Evolutionary conservation across 2,329 filamentous ascomycete genomes (phyloP).

Genomic region (Fusarium sambucinum): DNA sequence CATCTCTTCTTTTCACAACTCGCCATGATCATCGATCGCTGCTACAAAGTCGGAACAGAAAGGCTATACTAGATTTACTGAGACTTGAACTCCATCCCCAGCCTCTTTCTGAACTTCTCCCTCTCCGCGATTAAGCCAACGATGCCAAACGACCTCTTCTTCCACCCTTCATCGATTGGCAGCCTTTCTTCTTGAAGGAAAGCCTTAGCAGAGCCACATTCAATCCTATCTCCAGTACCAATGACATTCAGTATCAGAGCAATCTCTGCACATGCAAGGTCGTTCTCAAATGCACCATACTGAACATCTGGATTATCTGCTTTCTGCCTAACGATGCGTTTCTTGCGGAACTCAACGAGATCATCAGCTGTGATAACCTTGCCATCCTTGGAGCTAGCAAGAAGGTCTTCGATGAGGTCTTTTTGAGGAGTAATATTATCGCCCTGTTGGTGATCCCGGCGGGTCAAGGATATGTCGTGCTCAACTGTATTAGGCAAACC

Average conservation of each 20-base stretch:
- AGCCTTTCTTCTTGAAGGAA: conserved; percentile 39
- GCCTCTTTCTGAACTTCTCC: conserved; percentile 26
- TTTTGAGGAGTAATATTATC: conserved; percentile 34
- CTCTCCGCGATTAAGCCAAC: conserved; percentile 18
- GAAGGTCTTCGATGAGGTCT: conserved; percentile 37
- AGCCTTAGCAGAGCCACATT: conserved; percentile 32
- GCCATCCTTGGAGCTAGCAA: conserved; percentile 40
- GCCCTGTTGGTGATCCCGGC: conserved; percentile 39
- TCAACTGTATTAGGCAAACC: conserved; percentile 37
- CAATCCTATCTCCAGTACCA: conserved; percentile 31
- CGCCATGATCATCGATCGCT: not conserved
- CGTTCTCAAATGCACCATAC: conserved; percentile 34
- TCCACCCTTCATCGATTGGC: conserved; percentile 39
- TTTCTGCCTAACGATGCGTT: conserved; percentile 33
- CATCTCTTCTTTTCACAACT: not conserved
- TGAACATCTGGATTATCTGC: conserved; percentile 32
- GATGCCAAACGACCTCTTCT: conserved; percentile 27
- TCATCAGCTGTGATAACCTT: conserved; percentile 37
- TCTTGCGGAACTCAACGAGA: conserved; percentile 38
- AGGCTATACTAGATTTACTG: not conserved
- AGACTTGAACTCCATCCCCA: conserved; percentile 24
- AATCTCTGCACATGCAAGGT: conserved; percentile 41
- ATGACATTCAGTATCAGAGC: conserved; percentile 39
- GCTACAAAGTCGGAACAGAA: not conserved
- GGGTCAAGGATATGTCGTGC: conserved; percentile 45